Evolutionary conservation across 2,329 filamentous ascomycete species (phyloP), one percentile per base, ranked within the genome.

Genomic region (Aspergillus intermedius): DNA sequence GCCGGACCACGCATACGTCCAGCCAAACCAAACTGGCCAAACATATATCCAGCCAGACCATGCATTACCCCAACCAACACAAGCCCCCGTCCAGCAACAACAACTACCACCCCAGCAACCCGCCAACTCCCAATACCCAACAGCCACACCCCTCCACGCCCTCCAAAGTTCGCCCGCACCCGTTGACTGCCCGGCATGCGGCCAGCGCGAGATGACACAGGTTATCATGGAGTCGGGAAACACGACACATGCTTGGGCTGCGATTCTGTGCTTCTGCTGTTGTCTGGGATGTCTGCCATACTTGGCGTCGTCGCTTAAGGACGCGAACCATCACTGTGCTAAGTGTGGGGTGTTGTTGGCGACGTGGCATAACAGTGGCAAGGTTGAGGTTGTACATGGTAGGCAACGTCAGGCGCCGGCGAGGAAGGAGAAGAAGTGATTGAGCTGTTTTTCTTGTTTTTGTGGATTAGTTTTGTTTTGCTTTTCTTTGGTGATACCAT

Each of bases 211-310:
- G 48, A 59, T 66, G 56, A 65, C 63, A 1, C 52, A 55, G 7
- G 46, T 50, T 1, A 40, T 59, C 32, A 25, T 55, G 1, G 50
- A 62, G 4, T 53, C 56, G 5, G 63, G 63, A 9, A 51, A 51
- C 3, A 64, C 63, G 13, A 64, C 58, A 6, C 63, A 66, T 62
- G 70, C 63, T 1, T 77, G 73, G 74, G 75, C 70, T 8, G 60
- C 67, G 4, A 55, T 70, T 21, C 56, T 75, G 43, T 77, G 75
- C 63, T 67, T 63, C 49, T 60, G 68, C 46, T 58, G 59, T 51
- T 74, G 71, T 51, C 55, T 77, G 4, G 72, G 74, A 10, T 78
- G 74, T 54, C 69, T 77, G 42, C 74, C 75, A 0, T 78, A 77
- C 52, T 35, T 76, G 25, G 68, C 77, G 58, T 67, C 67, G 22